Evolutionary conservation across 495 filamentous ascomycete species (phyloP), one percentile per base, ranked within the genome.

Genomic region (Lophium mytilinum): DNA sequence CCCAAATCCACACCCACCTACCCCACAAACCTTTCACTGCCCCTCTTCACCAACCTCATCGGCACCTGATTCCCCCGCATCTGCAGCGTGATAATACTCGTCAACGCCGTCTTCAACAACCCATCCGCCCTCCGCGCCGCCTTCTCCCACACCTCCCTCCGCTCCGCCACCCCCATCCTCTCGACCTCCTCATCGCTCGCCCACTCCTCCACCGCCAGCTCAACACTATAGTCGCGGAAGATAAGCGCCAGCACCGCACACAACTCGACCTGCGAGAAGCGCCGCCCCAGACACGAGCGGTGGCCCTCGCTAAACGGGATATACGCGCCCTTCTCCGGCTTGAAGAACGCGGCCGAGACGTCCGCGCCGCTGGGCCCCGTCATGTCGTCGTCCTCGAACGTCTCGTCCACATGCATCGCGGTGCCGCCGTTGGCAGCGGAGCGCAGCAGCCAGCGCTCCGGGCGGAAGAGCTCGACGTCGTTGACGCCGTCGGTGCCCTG

Each of bases 181-280:
- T 68, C 75, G 7, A 88, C 71, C 67, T 84, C 78, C n/a, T 79
- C 80, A 55, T 87, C 82, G 42, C 55, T 76, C 37, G 81, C 80
- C 71, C 74, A 82, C 52, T 79, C 74, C 37, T 80, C 75, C 14
- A 88, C 78, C 0, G 77, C 83, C 47, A 90, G 75, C 70, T 87
- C 82, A 10, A 89, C 73, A 57, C 76, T 82, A 67, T 83, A 85
- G 35, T 76, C 69, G 52, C 78, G 74, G 54, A 89, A 85, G 8
- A 90, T 70, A 9, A 81, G 76, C 1, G 84, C 78, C 52, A 93
- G 74, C 55, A 81, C 85, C 0, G 84, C 85, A 34, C 81, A 73
- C 42, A 87, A 73, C 66, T 93, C 86, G 58, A 90, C 88, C 70
- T 90, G 85, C 12, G 88, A 87, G 60, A 92, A 88, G 61, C 80